Percentiles rank a stretch among this genome's conserved stretches.
Evolutionary conservation across 768 basidiomycete species (phyloP).

Genomic region (Boletus speciosus): DNA sequence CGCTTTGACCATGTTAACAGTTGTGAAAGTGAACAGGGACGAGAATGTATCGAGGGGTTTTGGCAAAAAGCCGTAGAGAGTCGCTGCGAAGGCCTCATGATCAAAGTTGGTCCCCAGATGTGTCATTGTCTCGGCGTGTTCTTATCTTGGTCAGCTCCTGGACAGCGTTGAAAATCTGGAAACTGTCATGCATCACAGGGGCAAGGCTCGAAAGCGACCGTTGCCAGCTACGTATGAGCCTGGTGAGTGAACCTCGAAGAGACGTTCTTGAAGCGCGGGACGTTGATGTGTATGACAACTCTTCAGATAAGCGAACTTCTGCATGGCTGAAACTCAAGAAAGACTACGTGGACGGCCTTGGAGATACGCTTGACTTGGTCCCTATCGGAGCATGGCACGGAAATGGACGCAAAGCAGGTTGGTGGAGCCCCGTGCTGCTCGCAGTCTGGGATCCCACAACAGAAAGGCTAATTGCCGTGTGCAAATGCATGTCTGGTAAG

Average conservation of each 20-base stretch:
- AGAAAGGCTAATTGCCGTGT: conserved; percentile 69
- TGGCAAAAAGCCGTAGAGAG: conserved; percentile 72
- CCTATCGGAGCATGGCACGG: conserved; percentile 87
- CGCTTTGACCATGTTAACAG: conserved; percentile 72
- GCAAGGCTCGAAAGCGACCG: conserved; percentile 53
- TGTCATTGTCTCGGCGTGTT: background rate
- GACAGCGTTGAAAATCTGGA: conserved; percentile 49
- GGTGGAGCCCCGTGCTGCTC: conserved; percentile 90
- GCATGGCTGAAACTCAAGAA: conserved; percentile 93
- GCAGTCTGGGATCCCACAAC: conserved; percentile 66
- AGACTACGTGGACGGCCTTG: conserved; percentile 79
- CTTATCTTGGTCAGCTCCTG: conserved; percentile 48
- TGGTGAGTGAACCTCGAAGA: conserved; percentile 33
- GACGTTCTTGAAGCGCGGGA: background rate
- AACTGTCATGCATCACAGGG: conserved; percentile 32
- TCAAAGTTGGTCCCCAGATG: conserved; percentile 54
- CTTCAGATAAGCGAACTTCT: conserved; percentile 71
- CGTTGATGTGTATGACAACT: background rate
- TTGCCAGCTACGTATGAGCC: conserved; percentile 86
- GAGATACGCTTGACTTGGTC: conserved; percentile 71
- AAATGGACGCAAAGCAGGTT: conserved; percentile 81
- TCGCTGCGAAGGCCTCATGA: conserved; percentile 90
- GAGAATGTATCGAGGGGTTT: conserved; percentile 66
- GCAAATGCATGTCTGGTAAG: conserved; percentile 87
- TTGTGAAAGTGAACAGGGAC: conserved; percentile 60